A percentile compares a stretch with the other conserved stretches of the same genome.
Evolutionary conservation across 352 stramenopile genomes (phyloP).

Genomic region (Pythium sp.): DNA sequence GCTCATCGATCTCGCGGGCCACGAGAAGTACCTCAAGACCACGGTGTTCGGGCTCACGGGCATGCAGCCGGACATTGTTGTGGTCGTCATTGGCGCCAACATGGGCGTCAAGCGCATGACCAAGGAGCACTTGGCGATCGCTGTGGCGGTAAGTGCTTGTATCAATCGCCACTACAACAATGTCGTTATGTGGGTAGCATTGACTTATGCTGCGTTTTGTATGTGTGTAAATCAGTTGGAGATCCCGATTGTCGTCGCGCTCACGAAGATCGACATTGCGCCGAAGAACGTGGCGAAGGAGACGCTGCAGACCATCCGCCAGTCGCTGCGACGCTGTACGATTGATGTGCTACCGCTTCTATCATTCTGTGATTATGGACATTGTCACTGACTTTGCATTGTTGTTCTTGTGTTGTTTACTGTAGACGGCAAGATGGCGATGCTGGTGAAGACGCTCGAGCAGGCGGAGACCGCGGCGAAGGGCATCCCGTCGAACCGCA

Average conservation of each 20-base stretch:
- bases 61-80: slow-evolving; percentile 94
- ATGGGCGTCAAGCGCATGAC: slow-evolving; percentile 96
- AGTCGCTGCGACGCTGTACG: slow-evolving; percentile 79
- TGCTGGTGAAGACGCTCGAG: slow-evolving; percentile 88
- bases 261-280: slow-evolving; percentile 95
- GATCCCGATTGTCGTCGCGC: slow-evolving; percentile 92
- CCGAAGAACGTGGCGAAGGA: slow-evolving; percentile 92
- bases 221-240: slow-evolving; percentile 48
- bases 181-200: neutral
- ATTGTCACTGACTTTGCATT: neutral
- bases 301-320: slow-evolving; percentile 87
- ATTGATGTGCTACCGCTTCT: neutral
- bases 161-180: neutral
- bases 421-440: slow-evolving; percentile 90
- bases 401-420: neutral
- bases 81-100: slow-evolving; percentile 93
- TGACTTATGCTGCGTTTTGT: slow-evolving; percentile 1
- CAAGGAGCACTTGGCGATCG: slow-evolving; percentile 91
- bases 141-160: slow-evolving; percentile 60
- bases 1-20: slow-evolving; percentile 88
- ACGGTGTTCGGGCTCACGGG: slow-evolving; percentile 98
- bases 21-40: slow-evolving; percentile 99
- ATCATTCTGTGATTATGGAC: neutral
- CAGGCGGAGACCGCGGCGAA: slow-evolving; percentile 87
- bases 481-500: slow-evolving; percentile 86